Percentiles rank a stretch among this genome's conserved stretches.
Conservation (phyloP, 2,329 filamentous ascomycete genomes). For the Cladosporium halotolerans region DNA sequence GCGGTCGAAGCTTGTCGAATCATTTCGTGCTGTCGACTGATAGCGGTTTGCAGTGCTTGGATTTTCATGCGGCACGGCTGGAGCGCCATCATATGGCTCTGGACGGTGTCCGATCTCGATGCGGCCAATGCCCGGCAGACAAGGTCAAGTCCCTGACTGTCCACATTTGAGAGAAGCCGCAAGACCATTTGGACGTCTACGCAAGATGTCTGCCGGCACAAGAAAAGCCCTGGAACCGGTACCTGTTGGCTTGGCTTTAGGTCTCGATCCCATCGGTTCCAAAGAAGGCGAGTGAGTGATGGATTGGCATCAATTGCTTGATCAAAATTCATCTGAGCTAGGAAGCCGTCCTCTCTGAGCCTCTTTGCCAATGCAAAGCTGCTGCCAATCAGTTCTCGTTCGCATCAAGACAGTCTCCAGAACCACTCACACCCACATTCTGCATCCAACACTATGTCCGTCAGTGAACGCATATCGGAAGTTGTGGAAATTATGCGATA, state of each 20-base stretch:
- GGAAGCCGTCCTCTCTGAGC: background rate
- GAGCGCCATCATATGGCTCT: too few relatives aligned
- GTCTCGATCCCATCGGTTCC: background rate
- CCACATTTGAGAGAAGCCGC: too few relatives aligned
- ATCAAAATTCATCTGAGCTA: background rate
- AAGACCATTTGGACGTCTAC: too few relatives aligned
- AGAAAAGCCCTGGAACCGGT: background rate
- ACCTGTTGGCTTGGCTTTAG: background rate
- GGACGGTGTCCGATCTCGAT: too few relatives aligned
- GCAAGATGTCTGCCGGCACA: too few relatives aligned
- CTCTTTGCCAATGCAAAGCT: background rate
- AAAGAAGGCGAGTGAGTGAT: background rate
- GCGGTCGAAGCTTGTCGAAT: background rate
- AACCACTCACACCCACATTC: background rate
- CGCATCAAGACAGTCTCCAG: background rate
- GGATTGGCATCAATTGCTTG: background rate
- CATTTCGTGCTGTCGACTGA: background rate
- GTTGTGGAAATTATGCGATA: background rate
- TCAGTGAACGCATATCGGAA: background rate
- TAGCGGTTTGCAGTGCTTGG: too few relatives aligned
- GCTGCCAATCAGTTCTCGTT: background rate
- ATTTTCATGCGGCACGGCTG: too few relatives aligned
- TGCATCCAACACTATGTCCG: background rate
- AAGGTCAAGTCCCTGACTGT: too few relatives aligned
- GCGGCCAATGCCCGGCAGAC: too few relatives aligned